Conservation (phyloP, 1,284 basidiomycete species). For the Afroboletus lepidellus region DNA sequence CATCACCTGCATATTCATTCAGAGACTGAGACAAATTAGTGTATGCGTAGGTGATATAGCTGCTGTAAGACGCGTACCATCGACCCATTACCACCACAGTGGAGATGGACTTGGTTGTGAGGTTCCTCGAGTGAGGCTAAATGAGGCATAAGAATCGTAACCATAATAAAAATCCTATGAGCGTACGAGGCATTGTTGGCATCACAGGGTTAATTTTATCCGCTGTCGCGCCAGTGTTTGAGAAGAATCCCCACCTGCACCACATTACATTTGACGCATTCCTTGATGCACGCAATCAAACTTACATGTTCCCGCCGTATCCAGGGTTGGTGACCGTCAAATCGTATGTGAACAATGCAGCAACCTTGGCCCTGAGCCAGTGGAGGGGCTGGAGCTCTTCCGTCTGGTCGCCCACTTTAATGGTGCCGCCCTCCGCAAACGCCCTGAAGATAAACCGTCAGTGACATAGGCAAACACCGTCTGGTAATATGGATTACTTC, state of each 20-base stretch:
- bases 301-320: slow-evolving; percentile 20
- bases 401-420: background rate
- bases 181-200: slow-evolving; percentile 13
- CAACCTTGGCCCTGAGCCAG: slow-evolving; percentile 16
- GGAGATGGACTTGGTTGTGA: slow-evolving; percentile 19
- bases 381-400: background rate
- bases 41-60: background rate
- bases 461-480: background rate
- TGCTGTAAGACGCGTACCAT: slow-evolving; percentile 11
- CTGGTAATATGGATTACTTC: background rate
- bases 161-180: no score
- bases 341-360: slow-evolving; percentile 11
- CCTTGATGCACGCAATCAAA: background rate
- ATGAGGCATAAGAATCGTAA: background rate
- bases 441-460: slow-evolving; percentile 4
- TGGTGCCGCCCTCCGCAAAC: background rate
- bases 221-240: slow-evolving; percentile 1
- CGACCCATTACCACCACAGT: slow-evolving; percentile 12
- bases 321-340: slow-evolving; percentile 8
- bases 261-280: background rate
- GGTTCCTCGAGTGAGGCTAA: slow-evolving; percentile 17
- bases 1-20: slow-evolving; percentile 18
- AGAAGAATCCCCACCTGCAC: slow-evolving; percentile 20
- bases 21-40: slow-evolving; percentile 5
- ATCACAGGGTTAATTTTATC: slow-evolving; percentile 6